Conservation (phyloP, 1,284 basidiomycete genomes). For the Ustilago sp. region DNA sequence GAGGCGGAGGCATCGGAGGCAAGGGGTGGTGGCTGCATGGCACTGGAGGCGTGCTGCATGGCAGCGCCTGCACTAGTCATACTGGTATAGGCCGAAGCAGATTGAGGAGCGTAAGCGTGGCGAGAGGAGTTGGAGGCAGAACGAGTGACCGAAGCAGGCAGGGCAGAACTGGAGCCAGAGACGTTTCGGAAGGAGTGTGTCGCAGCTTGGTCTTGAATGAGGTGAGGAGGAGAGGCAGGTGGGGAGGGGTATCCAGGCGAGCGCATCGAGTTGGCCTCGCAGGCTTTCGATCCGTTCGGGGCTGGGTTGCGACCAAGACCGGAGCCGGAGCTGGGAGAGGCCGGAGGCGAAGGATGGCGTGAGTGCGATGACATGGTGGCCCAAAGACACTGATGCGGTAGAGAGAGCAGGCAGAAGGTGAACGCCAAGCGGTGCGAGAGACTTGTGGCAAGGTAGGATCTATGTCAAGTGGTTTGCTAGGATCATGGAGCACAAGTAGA, state of each 20-base stretch:
- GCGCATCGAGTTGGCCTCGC: slow-evolving; percentile 25
- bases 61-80: slow-evolving; percentile 44
- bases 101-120: slow-evolving; percentile 18
- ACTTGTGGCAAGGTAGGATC: neutral
- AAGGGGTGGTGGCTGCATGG: slow-evolving; percentile 4
- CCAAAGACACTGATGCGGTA: too few relatives aligned
- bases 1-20: slow-evolving; percentile 1
- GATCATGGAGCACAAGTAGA: neutral
- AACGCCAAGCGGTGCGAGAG: neutral
- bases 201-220: slow-evolving; percentile 10
- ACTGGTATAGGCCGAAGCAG: slow-evolving; percentile 31
- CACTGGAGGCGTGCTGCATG: slow-evolving; percentile 27
- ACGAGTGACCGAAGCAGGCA: slow-evolving; percentile 27
- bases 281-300: slow-evolving; percentile 2
- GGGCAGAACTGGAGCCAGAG: slow-evolving; percentile 15
- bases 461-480: neutral
- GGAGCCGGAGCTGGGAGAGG: slow-evolving; percentile 39
- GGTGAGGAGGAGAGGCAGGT: slow-evolving; percentile 43
- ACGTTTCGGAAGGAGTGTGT: slow-evolving; percentile 13
- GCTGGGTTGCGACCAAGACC: slow-evolving; percentile 22
- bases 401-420: neutral
- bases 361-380: slow-evolving; percentile 28
- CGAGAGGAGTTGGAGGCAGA: slow-evolving; percentile 29
- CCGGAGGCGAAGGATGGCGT: slow-evolving; percentile 42
- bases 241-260: slow-evolving; percentile 48